These are phyloP conservation scores for Ammopiptanthus mongolicus DNA, from an alignment of 306 rosid genomes.

Conservation along the genomic window DNA sequence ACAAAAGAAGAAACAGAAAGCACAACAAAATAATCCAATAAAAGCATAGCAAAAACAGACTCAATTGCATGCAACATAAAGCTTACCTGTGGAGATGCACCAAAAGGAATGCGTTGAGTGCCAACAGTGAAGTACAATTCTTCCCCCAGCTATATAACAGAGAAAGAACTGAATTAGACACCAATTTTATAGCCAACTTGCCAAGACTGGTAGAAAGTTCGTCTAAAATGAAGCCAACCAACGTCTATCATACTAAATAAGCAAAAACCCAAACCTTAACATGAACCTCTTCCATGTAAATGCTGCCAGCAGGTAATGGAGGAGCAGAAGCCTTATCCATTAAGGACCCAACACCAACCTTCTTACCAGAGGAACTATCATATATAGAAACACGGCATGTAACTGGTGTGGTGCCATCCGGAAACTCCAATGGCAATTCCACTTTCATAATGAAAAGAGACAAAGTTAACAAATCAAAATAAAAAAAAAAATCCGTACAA, in stretches of 20 bases:
- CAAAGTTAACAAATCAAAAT: slow-evolving; percentile 17
- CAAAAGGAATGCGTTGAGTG: slow-evolving; percentile 85
- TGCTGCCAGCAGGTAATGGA: slow-evolving; percentile 69
- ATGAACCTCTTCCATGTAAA: slow-evolving; percentile 98
- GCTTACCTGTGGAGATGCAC: slow-evolving; percentile 95
- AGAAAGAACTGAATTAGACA: slow-evolving; percentile 25
- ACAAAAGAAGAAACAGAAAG: neutral
- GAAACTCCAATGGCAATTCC: slow-evolving; percentile 96
- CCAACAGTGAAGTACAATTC: slow-evolving; percentile 77
- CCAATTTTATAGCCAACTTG: neutral
- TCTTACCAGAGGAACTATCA: slow-evolving; percentile 80
- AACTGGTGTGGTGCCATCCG: slow-evolving; percentile 97
- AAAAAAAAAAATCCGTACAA: neutral
- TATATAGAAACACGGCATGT: slow-evolving; percentile 93
- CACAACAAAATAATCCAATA: neutral
- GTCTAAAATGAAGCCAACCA: neutral
- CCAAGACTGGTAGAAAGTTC: neutral
- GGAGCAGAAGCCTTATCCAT: slow-evolving; percentile 98
- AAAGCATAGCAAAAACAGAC: neutral
- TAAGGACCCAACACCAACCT: slow-evolving; percentile 88
- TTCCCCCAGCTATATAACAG: slow-evolving; percentile 75
- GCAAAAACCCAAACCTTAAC: slow-evolving; percentile 62
- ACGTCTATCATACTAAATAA: neutral
- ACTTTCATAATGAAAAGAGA: slow-evolving; percentile 39
- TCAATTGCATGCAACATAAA: neutral